Conservation (phyloP, 495 filamentous ascomycete genomes). For the Aspergillus sparsus region DNA sequence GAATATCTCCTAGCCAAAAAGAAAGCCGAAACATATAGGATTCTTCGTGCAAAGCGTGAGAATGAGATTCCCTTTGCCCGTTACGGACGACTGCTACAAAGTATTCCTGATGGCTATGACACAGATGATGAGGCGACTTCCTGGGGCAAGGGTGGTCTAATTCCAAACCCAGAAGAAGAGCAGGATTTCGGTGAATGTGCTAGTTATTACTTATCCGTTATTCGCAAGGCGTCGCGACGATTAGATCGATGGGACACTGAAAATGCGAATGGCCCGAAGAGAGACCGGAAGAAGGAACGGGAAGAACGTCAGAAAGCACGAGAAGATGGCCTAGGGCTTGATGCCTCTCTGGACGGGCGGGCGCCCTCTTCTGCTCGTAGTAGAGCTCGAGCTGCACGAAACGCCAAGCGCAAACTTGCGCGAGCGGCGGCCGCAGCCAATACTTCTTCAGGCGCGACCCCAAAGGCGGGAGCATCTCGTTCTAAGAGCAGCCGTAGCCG, state of each 20-base stretch:
- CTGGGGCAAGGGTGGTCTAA: slow-evolving; percentile 66
- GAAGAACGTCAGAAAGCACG: slow-evolving; percentile 44
- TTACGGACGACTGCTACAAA: slow-evolving; percentile 66
- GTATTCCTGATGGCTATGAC: slow-evolving; percentile 71
- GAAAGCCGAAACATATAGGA: slow-evolving; percentile 59
- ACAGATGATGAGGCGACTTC: slow-evolving; percentile 71
- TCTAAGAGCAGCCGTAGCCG: slow-evolving; percentile 37
- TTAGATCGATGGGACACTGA: slow-evolving; percentile 72
- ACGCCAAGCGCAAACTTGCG: slow-evolving; percentile 43
- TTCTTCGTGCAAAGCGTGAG: slow-evolving; percentile 59
- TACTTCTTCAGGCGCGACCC: slow-evolving; percentile 21
- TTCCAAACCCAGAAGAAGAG: slow-evolving; percentile 63
- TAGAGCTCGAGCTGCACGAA: slow-evolving; percentile 29
- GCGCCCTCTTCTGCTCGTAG: slow-evolving; percentile 23
- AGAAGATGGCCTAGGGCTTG: slow-evolving; percentile 23
- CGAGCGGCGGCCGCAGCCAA: slow-evolving; percentile 31
- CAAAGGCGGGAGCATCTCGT: slow-evolving; percentile 26
- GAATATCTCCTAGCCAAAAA: slow-evolving; percentile 82
- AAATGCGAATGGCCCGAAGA: slow-evolving; percentile 50
- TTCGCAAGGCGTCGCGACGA: slow-evolving; percentile 67
- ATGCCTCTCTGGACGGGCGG: slow-evolving; percentile 21
- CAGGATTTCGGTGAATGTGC: slow-evolving; percentile 82
- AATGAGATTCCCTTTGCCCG: slow-evolving; percentile 63
- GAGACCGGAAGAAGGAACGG: slow-evolving; percentile 45
- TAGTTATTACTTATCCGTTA: slow-evolving; percentile 66